A percentile compares a stretch with the other conserved stretches of the same genome.
These are phyloP conservation scores for Cyclanthera cordifolia DNA, from an alignment of 306 rosid species.

Conservation along the genomic window DNA sequence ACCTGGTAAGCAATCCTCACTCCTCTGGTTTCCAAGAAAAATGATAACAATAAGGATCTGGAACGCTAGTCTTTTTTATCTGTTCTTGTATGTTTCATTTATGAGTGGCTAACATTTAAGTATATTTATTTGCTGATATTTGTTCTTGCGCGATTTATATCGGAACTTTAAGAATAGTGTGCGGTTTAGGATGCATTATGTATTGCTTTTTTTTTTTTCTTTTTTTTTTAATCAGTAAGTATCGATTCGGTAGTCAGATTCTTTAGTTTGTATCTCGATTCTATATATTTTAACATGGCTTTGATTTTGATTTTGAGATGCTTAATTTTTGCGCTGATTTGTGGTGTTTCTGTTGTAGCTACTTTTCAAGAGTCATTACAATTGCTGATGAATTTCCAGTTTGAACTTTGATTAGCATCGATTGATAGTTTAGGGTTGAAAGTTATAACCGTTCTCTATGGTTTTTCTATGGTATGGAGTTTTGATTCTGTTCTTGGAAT, in stretches of 20 bases:
- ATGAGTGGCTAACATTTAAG: no score
- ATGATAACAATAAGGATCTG: no score
- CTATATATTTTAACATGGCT: no score
- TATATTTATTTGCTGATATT: not conserved
- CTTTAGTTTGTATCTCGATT: not conserved
- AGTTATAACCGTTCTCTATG: not conserved
- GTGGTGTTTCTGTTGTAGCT: not conserved
- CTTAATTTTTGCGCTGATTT: not conserved
- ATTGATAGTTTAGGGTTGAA: not conserved
- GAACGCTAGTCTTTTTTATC: not conserved
- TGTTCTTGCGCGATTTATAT: not conserved
- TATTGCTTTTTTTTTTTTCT: not conserved
- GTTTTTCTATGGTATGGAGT: not conserved
- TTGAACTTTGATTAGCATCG: not conserved
- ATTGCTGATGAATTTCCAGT: not conserved
- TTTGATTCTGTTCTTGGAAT: not conserved
- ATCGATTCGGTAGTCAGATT: not conserved
- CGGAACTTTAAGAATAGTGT: not conserved
- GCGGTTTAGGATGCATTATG: not conserved
- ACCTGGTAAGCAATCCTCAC: conserved; percentile 38
- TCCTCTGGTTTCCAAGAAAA: not conserved
- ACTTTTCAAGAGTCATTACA: no score
- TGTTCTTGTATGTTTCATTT: not conserved
- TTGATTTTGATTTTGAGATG: not conserved
- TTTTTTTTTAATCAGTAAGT: not conserved